Conservation (phyloP, 306 rosid species). For the Nissolia schottii region DNA sequence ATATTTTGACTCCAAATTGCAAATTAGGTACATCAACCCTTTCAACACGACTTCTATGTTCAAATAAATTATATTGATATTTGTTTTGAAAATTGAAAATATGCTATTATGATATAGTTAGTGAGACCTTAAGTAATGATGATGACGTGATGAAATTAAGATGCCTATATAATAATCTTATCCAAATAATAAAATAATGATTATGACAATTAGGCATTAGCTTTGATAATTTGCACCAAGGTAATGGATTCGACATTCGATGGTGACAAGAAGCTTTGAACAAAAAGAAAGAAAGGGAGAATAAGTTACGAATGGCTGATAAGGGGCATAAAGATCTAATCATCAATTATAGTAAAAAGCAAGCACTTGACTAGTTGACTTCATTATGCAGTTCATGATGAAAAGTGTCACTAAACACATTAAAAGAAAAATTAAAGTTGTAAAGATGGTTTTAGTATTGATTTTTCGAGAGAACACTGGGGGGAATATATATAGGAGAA, state of each 20-base stretch:
- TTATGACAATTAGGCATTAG: neutral
- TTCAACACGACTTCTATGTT: neutral
- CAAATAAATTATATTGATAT: neutral
- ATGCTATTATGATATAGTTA: neutral
- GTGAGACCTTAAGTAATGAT: neutral
- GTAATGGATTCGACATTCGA: neutral
- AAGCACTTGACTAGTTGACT: no score
- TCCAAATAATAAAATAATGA: neutral
- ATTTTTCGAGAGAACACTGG: neutral
- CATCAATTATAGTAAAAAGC: no score
- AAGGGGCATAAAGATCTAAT: neutral
- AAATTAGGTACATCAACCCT: neutral
- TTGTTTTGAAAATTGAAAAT: neutral
- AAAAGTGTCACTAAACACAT: neutral
- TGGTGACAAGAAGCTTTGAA: neutral
- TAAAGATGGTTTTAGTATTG: neutral
- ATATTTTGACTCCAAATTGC: no score
- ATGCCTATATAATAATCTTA: neutral
- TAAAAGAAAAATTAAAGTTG: no score
- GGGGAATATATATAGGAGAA: neutral
- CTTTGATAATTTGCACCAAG: neutral
- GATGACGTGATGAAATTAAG: neutral
- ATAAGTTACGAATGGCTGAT: neutral
- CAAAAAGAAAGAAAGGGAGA: neutral
- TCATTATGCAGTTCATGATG: neutral